phyloP scores from a whole-genome alignment of 345 rosid species.

The Dimocarpus longan region DNA sequence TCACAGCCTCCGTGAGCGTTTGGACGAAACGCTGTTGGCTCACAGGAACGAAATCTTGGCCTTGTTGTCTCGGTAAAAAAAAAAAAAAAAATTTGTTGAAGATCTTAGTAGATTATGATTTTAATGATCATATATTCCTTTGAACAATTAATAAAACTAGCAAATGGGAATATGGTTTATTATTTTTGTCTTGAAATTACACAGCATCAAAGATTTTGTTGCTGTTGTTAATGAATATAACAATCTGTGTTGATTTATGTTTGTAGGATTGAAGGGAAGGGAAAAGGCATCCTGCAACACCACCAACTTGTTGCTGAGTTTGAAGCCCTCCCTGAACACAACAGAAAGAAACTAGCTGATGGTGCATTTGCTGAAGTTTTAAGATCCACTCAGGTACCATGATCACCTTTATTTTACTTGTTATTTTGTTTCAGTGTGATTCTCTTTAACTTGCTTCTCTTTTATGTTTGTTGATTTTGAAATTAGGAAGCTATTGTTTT shows the following conservation, averaged over 20 bases:
- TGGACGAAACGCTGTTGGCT: conserved; percentile 68
- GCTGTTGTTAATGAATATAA: not conserved
- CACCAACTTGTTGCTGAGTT: conserved; percentile 76
- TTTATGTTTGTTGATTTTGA: conserved; percentile 8
- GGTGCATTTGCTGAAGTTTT: conserved; percentile 72
- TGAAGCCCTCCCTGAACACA: conserved; percentile 63
- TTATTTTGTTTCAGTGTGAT: not conserved
- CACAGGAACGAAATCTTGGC: conserved; percentile 70
- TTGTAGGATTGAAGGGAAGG: conserved; percentile 69
- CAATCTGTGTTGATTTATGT: conserved; percentile 6
- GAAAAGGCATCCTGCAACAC: conserved; percentile 75
- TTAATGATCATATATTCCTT: not conserved
- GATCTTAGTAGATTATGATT: not conserved
- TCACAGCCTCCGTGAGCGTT: conserved; percentile 74
- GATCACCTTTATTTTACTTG: not conserved
- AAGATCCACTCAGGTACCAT: conserved; percentile 62
- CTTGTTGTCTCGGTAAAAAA: conserved; percentile 62
- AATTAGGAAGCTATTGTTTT: conserved; percentile 83
- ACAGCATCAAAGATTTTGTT: no score
- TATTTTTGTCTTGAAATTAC: not conserved
- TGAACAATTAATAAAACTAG: not conserved
- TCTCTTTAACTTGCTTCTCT: not conserved
- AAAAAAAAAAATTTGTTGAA: conserved; percentile 17
- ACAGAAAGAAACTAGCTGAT: conserved; percentile 48
- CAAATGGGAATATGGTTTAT: not conserved